Evolutionary conservation across 805 yeast genomes (phyloP).

Genomic region (Zygoascus ofunaensis): DNA sequence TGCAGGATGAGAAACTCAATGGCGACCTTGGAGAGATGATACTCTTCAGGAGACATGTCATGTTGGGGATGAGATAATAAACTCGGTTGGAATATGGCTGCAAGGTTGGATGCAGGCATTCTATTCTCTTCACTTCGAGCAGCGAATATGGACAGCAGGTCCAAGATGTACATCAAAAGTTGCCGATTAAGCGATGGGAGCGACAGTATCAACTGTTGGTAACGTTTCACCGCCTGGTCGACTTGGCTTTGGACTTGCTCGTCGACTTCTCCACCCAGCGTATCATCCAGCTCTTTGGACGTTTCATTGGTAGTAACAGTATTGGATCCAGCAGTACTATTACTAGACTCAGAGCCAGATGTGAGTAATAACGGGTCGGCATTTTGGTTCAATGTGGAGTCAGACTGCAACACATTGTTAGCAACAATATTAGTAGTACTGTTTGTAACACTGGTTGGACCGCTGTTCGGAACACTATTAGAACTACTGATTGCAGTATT

Average conservation of each 20-base stretch:
- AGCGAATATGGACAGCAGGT: constrained; percentile 76
- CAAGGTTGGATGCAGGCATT: constrained; percentile 88
- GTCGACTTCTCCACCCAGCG: background rate
- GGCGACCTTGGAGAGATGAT: constrained; percentile 75
- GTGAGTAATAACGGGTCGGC: background rate
- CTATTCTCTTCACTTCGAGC: constrained; percentile 66
- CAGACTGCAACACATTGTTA: background rate
- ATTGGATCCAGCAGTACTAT: background rate
- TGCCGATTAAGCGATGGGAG: constrained; percentile 77
- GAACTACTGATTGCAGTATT: background rate
- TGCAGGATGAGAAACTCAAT: constrained; percentile 85
- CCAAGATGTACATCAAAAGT: constrained; percentile 75
- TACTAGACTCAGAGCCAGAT: background rate
- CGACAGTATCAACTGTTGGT: constrained; percentile 55
- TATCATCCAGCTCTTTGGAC: background rate
- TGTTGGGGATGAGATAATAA: constrained; percentile 85
- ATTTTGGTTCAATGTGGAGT: background rate
- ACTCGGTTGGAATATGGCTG: constrained; percentile 97
- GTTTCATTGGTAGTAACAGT: background rate
- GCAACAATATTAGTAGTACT: background rate
- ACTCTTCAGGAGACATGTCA: constrained; percentile 87
- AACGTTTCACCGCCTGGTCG: constrained; percentile 52
- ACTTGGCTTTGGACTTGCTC: constrained; percentile 14
- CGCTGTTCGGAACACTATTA: background rate
- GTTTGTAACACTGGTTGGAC: background rate